Evolutionary conservation across 2,329 filamentous ascomycete genomes (phyloP).

Genomic region (Fusarium sp.): DNA sequence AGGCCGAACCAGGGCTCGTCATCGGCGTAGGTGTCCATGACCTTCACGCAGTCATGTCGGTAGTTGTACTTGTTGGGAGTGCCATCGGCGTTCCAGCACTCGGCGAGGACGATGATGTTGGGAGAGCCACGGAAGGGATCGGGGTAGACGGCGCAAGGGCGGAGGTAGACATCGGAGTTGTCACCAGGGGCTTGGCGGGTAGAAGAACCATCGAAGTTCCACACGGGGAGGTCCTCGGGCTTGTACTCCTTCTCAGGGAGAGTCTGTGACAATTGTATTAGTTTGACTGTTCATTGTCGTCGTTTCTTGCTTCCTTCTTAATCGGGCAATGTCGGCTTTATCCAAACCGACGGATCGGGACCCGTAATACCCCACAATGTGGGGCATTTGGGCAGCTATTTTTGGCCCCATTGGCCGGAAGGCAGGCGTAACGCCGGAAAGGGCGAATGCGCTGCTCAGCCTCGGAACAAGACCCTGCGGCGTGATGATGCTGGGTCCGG

Average conservation of each 20-base stretch:
- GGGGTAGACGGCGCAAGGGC: conserved; percentile 87
- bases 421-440: conserved; percentile 20
- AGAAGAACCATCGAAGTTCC: conserved; percentile 80
- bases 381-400: conserved; percentile 6
- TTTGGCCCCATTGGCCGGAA: conserved; percentile 18
- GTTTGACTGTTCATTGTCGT: not conserved
- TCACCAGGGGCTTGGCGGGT: conserved; percentile 92
- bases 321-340: conserved; percentile 23
- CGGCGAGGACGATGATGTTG: conserved; percentile 94
- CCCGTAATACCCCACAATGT: conserved; percentile 11
- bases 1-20: conserved; percentile 97
- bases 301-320: not conserved
- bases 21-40: conserved; percentile 87
- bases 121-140: conserved; percentile 90
- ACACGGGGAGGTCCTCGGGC: conserved; percentile 64
- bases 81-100: conserved; percentile 95
- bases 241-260: conserved; percentile 62
- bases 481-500: conserved; percentile 17
- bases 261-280: conserved; percentile 53
- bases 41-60: conserved; percentile 88
- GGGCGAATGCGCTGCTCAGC: conserved; percentile 22
- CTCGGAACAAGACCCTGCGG: conserved; percentile 5
- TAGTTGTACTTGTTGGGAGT: conserved; percentile 99
- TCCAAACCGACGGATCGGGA: conserved; percentile 10
- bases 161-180: conserved; percentile 98